Evolutionary conservation across 768 basidiomycete genomes (phyloP), one percentile per base, ranked within the genome.

Genomic region (Lactarius hatsudake): DNA sequence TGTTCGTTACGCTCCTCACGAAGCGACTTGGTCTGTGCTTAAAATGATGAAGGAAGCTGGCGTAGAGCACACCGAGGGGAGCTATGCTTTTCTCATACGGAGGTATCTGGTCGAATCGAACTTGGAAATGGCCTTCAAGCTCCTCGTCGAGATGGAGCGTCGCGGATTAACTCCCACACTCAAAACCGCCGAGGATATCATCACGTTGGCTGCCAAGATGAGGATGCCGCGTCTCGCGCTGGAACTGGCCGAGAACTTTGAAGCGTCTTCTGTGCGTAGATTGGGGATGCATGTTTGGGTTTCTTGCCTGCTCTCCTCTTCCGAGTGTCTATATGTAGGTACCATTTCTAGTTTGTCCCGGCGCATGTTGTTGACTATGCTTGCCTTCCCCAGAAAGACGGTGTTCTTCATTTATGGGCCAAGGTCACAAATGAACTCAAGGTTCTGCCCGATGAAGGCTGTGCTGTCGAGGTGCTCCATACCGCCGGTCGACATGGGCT

Each of bases 401-500:
- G 93, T 23, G 86, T 90, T 5, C 65, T 79, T 32, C 72, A 75
- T 58, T 85, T 84, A 54, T 95, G 92, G 93, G 72, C 83, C 12
- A 81, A 81, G 38, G 78, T 85, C 36, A 84, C 88, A 2, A 75
- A 83, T 20, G 79, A 81, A 17, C 75, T 85, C 26, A 78, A 80
- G 59, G 72, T 89, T 54, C 78, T 79, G 4, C 91, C 90, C 0
- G 88, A 91, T 69, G 92, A 95, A 78, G 93, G 93, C 0, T 75
- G 88, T 32, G 87, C 88, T 70, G 71, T 88, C 18, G 81, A 83
- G 28, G 85, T 93, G 28, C 83, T 95, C 45, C 81, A 89, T 69
- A 86, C 89, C 1, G 90, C 90, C 18, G 90, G 84, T 53, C 87
- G 92, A 12, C 80, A 84, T 68, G 92, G 90, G n/a, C 78, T 86